These are phyloP conservation scores for Triangularia verruculosa DNA, from an alignment of 2,329 filamentous ascomycete genomes.

Conservation along the genomic window DNA sequence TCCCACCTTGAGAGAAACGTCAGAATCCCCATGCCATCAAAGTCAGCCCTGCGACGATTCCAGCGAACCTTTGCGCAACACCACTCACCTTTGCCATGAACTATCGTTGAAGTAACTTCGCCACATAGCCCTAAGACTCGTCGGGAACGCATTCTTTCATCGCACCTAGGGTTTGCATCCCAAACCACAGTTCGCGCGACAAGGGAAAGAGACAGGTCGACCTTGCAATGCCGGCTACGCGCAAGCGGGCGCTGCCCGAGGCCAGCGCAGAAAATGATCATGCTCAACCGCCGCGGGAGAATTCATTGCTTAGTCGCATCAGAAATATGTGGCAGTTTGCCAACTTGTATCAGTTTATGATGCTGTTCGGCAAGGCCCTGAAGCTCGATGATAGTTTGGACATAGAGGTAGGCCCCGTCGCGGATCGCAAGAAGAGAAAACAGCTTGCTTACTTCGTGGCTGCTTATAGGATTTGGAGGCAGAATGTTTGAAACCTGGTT, in stretches of 20 bases:
- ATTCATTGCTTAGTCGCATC: conserved; percentile 59
- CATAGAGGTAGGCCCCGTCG: conserved; percentile 69
- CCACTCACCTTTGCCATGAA: neutral
- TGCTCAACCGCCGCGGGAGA: conserved; percentile 19
- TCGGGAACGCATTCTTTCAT: neutral
- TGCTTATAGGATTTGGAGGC: conserved; percentile 72
- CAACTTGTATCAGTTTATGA: conserved; percentile 89
- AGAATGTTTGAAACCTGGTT: conserved; percentile 80
- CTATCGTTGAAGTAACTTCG: neutral
- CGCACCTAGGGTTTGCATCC: neutral
- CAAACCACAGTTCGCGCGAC: conserved; percentile 3
- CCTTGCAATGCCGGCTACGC: conserved; percentile 42
- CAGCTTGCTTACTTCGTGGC: conserved; percentile 3
- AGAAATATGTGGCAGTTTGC: conserved; percentile 96
- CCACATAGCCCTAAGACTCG: neutral
- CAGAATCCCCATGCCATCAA: neutral
- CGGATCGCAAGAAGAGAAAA: neutral
- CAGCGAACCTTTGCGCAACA: neutral
- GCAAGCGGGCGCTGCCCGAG: conserved; percentile 49
- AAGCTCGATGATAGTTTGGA: conserved; percentile 88
- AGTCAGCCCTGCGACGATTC: neutral
- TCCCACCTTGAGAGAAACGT: neutral
- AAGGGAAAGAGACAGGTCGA: neutral
- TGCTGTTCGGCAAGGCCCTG: conserved; percentile 81
- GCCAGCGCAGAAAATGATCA: conserved; percentile 36